These are phyloP conservation scores for Diversispora eburnea DNA, from an alignment of 192 early-diverging fungal species.

Conservation along the genomic window DNA sequence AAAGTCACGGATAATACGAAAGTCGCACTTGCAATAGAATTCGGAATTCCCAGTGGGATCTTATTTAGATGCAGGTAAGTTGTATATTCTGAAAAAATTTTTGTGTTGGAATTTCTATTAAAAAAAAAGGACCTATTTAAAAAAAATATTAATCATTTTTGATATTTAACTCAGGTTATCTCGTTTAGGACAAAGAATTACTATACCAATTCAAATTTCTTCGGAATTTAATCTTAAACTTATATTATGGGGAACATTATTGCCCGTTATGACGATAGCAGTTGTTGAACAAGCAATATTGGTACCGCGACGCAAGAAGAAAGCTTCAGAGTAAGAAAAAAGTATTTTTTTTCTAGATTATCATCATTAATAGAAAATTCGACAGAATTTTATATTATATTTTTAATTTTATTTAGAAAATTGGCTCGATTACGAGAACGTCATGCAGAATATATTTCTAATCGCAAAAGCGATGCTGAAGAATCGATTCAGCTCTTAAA, in stretches of 20 bases:
- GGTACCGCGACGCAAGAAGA: slow-evolving; percentile 55
- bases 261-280: slow-evolving; percentile 53
- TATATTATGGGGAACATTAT: slow-evolving; percentile 47
- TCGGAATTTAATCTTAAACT: slow-evolving; percentile 52
- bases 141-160: too few relatives aligned
- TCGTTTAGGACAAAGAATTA: slow-evolving; percentile 65
- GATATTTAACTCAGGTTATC: slow-evolving; percentile 40
- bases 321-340: slow-evolving; percentile 42
- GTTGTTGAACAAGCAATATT: slow-evolving; percentile 57
- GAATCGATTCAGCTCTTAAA: slow-evolving; percentile 72
- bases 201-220: slow-evolving; percentile 63
- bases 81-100: background rate
- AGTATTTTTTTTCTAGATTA: background rate
- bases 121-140: background rate
- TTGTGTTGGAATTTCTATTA: background rate
- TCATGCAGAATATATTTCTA: slow-evolving; percentile 58
- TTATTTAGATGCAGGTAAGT: slow-evolving; percentile 50
- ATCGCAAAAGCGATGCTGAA: slow-evolving; percentile 71
- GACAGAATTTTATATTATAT: slow-evolving; percentile 15
- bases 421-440: slow-evolving; percentile 57
- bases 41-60: slow-evolving; percentile 59
- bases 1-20: slow-evolving; percentile 52
- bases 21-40: slow-evolving; percentile 56
- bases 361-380: background rate
- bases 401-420: slow-evolving; percentile 36